Conservation (phyloP, 2,329 filamentous ascomycete genomes). For the Pseudocercospora vitis region DNA sequence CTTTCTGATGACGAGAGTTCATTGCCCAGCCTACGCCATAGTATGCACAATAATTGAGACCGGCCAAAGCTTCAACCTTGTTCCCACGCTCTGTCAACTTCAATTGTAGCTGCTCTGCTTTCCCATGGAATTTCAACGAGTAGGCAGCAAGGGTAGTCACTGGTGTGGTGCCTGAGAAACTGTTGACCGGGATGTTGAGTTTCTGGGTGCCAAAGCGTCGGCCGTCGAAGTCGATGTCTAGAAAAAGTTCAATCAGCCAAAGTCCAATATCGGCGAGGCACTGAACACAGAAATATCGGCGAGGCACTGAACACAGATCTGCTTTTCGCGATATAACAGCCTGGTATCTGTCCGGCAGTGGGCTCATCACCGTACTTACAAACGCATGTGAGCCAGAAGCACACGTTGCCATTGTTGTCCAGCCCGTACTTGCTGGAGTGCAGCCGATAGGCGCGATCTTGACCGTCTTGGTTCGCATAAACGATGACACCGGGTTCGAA, state of each 20-base stretch:
- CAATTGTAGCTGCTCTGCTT: slow-evolving; percentile 41
- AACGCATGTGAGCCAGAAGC: slow-evolving; percentile 40
- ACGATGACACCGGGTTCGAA: slow-evolving; percentile 38
- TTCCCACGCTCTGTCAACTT: slow-evolving; percentile 49
- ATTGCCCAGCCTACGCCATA: slow-evolving; percentile 47
- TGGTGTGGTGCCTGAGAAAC: slow-evolving; percentile 44
- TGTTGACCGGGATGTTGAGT: slow-evolving; percentile 33
- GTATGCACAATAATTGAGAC: slow-evolving; percentile 54
- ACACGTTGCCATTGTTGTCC: slow-evolving; percentile 39
- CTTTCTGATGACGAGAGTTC: slow-evolving; percentile 35
- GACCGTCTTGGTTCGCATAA: slow-evolving; percentile 40
- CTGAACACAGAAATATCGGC: too few species aligned
- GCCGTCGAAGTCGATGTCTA: slow-evolving; percentile 44
- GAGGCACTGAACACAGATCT: too few species aligned
- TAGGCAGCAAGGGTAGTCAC: slow-evolving; percentile 46
- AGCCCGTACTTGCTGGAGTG: slow-evolving; percentile 32
- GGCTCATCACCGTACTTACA: too few species aligned
- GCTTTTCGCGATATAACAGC: too few species aligned
- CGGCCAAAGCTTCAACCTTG: slow-evolving; percentile 49
- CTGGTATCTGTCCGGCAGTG: too few species aligned
- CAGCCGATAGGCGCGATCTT: slow-evolving; percentile 41
- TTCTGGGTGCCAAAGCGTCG: slow-evolving; percentile 40
- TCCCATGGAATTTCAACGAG: slow-evolving; percentile 48
- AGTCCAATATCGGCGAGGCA: too few species aligned
- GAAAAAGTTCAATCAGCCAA: too few species aligned